Evolutionary conservation across 2,329 filamentous ascomycete genomes (phyloP).

Genomic region (Hypomyces perniciosus): DNA sequence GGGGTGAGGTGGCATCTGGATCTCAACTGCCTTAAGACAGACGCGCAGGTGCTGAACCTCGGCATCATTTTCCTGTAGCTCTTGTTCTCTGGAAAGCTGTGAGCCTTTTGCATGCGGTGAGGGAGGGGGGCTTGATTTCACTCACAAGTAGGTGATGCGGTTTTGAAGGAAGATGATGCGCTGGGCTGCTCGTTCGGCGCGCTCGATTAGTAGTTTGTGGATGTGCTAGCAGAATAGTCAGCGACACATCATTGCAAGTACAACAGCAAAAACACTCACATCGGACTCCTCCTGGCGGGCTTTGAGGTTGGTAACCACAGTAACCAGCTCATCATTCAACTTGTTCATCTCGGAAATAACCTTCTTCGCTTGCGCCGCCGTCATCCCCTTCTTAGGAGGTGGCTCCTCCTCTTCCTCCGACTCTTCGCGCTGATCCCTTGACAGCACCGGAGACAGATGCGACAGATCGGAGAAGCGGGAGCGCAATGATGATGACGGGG

Average conservation of each 20-base stretch:
- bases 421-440: slow-evolving; percentile 24
- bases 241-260: not conserved
- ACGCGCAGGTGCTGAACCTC: slow-evolving; percentile 58
- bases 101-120: not conserved
- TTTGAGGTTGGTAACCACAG: slow-evolving; percentile 44
- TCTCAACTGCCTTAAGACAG: slow-evolving; percentile 56
- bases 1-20: slow-evolving; percentile 46
- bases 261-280: slow-evolving; percentile 29
- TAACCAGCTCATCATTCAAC: slow-evolving; percentile 45
- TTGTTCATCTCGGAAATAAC: slow-evolving; percentile 32
- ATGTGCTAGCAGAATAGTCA: slow-evolving; percentile 43
- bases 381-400: slow-evolving; percentile 26
- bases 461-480: slow-evolving; percentile 32
- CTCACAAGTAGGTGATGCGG: slow-evolving; percentile 52
- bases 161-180: slow-evolving; percentile 56
- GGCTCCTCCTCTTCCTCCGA: slow-evolving; percentile 20
- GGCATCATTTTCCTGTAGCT: slow-evolving; percentile 51
- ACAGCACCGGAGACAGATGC: slow-evolving; percentile 28
- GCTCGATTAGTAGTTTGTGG: slow-evolving; percentile 52
- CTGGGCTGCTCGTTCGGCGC: slow-evolving; percentile 51
- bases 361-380: slow-evolving; percentile 30
- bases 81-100: slow-evolving; percentile 41
- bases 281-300: slow-evolving; percentile 55
- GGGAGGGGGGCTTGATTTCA: slow-evolving; percentile 13
- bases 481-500: slow-evolving; percentile 31